Conservation (phyloP, 164 flowering plant species). For the Aristolochia fimbriata region DNA sequence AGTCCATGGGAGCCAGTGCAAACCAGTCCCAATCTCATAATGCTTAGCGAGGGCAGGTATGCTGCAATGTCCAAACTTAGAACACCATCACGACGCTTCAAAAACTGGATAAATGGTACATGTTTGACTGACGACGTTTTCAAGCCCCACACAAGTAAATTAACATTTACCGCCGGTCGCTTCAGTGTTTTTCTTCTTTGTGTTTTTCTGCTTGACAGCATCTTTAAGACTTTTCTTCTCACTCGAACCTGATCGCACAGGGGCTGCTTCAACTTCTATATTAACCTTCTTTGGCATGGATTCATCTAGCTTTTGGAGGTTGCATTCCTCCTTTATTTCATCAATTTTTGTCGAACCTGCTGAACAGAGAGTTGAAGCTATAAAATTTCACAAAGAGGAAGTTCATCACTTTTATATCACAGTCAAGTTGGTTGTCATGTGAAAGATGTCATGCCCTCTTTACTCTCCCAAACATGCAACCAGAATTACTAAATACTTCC, state of each 20-base stretch:
- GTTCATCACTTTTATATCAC: background rate
- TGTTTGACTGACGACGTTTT: too few species aligned
- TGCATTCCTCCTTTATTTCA: background rate
- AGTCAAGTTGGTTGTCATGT: background rate
- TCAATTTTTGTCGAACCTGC: background rate
- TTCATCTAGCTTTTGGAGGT: background rate
- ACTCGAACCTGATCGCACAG: background rate
- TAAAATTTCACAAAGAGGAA: background rate
- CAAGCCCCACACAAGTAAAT: too few species aligned
- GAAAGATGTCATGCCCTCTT: background rate
- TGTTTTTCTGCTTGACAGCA: constrained; percentile 3
- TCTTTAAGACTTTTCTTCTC: background rate
- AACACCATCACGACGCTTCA: too few species aligned
- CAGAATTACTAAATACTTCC: too few species aligned
- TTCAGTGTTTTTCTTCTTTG: background rate
- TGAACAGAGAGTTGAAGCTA: background rate
- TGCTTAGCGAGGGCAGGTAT: too few species aligned
- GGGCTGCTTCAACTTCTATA: background rate
- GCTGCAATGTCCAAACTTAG: too few species aligned
- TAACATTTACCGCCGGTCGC: too few species aligned
- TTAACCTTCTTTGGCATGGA: background rate
- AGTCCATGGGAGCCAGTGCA: too few species aligned
- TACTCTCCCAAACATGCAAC: too few species aligned
- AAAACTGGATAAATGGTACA: too few species aligned
- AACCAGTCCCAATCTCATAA: too few species aligned